phyloP scores from a whole-genome alignment of 441 rosid genomes.

The Bocquillonia castaneifolia region DNA sequence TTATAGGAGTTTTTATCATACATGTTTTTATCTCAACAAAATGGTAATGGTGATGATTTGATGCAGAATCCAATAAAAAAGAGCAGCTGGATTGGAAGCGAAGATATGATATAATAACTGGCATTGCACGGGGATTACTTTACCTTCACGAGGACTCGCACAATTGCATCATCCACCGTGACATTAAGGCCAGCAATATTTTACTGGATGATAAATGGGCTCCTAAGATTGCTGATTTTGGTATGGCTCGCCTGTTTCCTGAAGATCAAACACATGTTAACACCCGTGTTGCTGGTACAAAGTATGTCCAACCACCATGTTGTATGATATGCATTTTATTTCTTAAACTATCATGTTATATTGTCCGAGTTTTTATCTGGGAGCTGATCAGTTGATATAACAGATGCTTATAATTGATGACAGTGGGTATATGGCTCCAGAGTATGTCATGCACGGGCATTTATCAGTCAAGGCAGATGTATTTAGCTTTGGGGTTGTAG shows the following conservation, averaged over 20 bases:
- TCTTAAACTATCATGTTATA: background rate
- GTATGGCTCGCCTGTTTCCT: slow-evolving; percentile 97
- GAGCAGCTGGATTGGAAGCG: slow-evolving; percentile 68
- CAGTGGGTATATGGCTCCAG: slow-evolving; percentile 98
- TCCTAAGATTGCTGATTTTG: slow-evolving; percentile 95
- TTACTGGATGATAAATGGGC: slow-evolving; percentile 87
- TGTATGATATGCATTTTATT: background rate
- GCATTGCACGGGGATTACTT: slow-evolving; percentile 77
- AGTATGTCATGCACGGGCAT: slow-evolving; percentile 73
- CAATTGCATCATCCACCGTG: slow-evolving; percentile 79
- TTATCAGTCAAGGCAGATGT: slow-evolving; percentile 81
- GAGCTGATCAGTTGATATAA: background rate
- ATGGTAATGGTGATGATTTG: slow-evolving; percentile 3
- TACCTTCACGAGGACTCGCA: slow-evolving; percentile 88
- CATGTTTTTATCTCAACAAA: slow-evolving; percentile 11
- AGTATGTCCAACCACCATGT: slow-evolving; percentile 40
- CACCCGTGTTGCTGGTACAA: slow-evolving; percentile 91
- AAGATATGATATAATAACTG: slow-evolving; percentile 63
- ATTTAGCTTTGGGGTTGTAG: slow-evolving; percentile 88
- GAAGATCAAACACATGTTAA: slow-evolving; percentile 78
- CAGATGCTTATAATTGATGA: slow-evolving; percentile 18
- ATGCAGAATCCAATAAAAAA: slow-evolving; percentile 46
- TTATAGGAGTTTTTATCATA: background rate
- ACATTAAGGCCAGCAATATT: slow-evolving; percentile 87
- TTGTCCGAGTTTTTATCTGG: slow-evolving; percentile 10